Evolutionary conservation across 2,329 filamentous ascomycete species (phyloP), one percentile per base, ranked within the genome.

Genomic region (Elsinoe ampelina): DNA sequence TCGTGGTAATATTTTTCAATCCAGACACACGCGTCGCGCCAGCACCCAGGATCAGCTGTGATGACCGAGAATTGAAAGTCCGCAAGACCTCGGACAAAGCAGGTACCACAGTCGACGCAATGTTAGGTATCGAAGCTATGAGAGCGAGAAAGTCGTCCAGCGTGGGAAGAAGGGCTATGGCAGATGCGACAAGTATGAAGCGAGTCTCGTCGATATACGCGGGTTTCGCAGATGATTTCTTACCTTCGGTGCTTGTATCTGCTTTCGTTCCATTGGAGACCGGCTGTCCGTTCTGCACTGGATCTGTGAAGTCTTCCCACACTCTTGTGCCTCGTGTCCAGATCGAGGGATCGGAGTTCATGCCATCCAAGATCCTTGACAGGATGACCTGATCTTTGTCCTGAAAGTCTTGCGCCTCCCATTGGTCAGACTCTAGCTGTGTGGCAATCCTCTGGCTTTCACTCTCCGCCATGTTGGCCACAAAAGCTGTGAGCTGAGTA

Each of bases 1-100:
- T 93, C 0, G 93, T 95, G 0, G 89, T 95, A 68, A 98, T 98
- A 66, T 96, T 96, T 69, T 90, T 95, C 17, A 98, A 76, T 0
- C 92, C 92, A 1, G 91, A 93, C 20, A 87, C 90, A 35, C 83
- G 80, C 4, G 89, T 96, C 3, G 93, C 93, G 3, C 93, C 93
- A 1, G 93, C 93, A 1, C 93, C 93, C 5, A 98, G 83, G 61
- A 98, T 96, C 58, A 98, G 80, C 68, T 98, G 93, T n/a, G 87
- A 95, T 58, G 91, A 91, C 17, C 93, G 86, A 2, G 90, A 96
- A 70, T 98, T 96, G 78, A 97, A 98, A 3, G 95, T 79, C 62
- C 93, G 88, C 12, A 97, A 78, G 66, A 95, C 95, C 19, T 93
- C 85, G 41, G 96, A 77, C 10, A 98, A 80, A 0, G 84, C 85